Conservation (phyloP, 2,329 filamentous ascomycete genomes). For the Ophiostoma montium region DNA sequence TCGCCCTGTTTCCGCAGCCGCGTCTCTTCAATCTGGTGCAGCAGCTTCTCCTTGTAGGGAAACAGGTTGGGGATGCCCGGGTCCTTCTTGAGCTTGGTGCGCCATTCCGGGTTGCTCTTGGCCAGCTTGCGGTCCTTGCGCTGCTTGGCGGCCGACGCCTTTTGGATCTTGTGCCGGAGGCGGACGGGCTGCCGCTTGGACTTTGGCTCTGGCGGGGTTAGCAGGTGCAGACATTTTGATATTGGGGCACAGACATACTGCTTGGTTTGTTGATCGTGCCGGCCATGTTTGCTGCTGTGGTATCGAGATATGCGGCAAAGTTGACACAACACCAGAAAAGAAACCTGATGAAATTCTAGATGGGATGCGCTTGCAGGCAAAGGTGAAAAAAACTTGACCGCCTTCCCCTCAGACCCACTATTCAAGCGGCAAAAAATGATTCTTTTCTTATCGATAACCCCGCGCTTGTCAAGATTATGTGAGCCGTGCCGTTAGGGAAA, state of each 20-base stretch:
- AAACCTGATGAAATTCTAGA: conserved; percentile 8
- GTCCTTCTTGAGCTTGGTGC: conserved; percentile 90
- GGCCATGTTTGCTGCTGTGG: conserved; percentile 25
- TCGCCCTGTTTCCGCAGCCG: conserved; percentile 72
- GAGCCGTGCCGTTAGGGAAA: no score
- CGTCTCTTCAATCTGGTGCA: conserved; percentile 88
- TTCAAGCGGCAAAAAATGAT: conserved; percentile 7
- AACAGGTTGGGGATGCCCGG: conserved; percentile 95
- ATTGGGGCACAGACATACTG: conserved; percentile 24
- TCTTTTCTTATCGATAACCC: conserved; percentile 12
- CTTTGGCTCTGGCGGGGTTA: conserved; percentile 59
- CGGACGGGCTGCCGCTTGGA: conserved; percentile 87
- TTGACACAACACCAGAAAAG: not conserved
- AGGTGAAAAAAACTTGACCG: conserved; percentile 12
- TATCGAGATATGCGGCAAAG: not conserved
- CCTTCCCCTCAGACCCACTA: conserved; percentile 12
- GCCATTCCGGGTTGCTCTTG: conserved; percentile 97
- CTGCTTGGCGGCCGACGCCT: conserved; percentile 80
- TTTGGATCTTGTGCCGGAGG: conserved; percentile 90
- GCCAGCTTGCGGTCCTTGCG: conserved; percentile 76
- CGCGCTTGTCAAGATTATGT: not conserved
- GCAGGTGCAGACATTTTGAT: no score
- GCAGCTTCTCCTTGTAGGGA: conserved; percentile 90
- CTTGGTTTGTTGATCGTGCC: conserved; percentile 41
- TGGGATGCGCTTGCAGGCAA: not conserved